Conservation (phyloP, 495 filamentous ascomycete genomes). For the Opeltia flavorubescens region DNA sequence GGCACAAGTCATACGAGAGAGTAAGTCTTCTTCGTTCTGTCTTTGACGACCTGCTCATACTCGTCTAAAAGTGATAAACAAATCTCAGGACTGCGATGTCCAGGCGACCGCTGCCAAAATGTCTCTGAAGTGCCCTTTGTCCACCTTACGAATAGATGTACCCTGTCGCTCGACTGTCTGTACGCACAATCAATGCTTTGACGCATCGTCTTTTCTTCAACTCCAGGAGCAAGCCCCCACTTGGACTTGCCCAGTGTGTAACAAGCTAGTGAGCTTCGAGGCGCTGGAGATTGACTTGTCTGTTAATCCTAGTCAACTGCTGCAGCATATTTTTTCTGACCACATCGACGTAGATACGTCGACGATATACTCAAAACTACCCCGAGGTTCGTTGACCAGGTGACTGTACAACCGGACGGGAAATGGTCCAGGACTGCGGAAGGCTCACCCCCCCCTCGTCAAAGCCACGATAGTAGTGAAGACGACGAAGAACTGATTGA, state of each 20-base stretch:
- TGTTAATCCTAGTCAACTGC: constrained; percentile 19
- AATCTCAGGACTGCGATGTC: constrained; percentile 76
- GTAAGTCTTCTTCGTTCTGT: constrained; percentile 35
- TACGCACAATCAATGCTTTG: constrained; percentile 88
- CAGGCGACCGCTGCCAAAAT: constrained; percentile 73
- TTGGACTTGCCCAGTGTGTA: constrained; percentile 89
- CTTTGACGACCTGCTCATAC: constrained; percentile 6
- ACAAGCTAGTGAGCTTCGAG: constrained; percentile 67
- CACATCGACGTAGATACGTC: constrained; percentile 54
- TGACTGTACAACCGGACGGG: constrained; percentile 80
- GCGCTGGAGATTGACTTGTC: constrained; percentile 76
- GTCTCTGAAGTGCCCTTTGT: constrained; percentile 85
- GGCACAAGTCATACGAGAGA: constrained; percentile 67
- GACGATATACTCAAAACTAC: constrained; percentile 69
- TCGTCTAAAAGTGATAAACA: constrained; percentile 49
- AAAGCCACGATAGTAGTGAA: constrained; percentile 24
- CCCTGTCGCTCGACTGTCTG: constrained; percentile 72
- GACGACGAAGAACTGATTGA: constrained; percentile 58
- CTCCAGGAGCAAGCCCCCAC: constrained; percentile 91
- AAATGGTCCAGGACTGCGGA: constrained; percentile 46
- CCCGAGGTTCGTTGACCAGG: constrained; percentile 55
- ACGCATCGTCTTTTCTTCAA: constrained; percentile 84
- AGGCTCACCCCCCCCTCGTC: constrained; percentile 21
- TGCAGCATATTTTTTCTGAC: constrained; percentile 4
- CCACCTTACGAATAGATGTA: constrained; percentile 62